Conservation (phyloP, 2,329 filamentous ascomycete species). For the Sarocladiaceae sp. region DNA sequence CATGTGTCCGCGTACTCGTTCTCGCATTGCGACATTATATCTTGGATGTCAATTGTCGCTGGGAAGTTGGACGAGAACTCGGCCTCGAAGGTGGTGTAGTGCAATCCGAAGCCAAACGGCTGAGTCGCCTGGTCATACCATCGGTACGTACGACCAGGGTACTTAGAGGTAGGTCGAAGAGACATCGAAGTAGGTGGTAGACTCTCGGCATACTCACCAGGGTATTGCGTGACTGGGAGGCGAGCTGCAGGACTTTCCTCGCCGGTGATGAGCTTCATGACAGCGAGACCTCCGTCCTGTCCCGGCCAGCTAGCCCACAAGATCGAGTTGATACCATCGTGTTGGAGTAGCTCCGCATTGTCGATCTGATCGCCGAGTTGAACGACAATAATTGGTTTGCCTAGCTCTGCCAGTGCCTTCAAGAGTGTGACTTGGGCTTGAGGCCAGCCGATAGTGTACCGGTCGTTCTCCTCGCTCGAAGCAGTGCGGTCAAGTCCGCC, state of each 20-base stretch:
- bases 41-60: conserved; percentile 24
- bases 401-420: conserved; percentile 26
- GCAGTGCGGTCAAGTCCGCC: conserved; percentile 50
- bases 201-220: conserved; percentile 42
- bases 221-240: conserved; percentile 52
- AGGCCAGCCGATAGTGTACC: conserved; percentile 46
- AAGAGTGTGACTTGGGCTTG: conserved; percentile 47
- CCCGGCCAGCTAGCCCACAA: conserved; percentile 58
- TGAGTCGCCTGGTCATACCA: conserved; percentile 51
- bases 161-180: conserved; percentile 40
- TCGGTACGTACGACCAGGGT: conserved; percentile 53
- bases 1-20: conserved; percentile 35
- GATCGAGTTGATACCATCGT: conserved; percentile 44
- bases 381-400: conserved; percentile 47
- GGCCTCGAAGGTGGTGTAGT: conserved; percentile 50
- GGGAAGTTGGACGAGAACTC: neutral
- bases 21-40: conserved; percentile 29
- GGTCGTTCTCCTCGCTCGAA: conserved; percentile 49
- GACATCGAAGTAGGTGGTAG: conserved; percentile 53
- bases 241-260: conserved; percentile 45
- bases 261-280: conserved; percentile 51
- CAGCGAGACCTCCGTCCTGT: conserved; percentile 52
- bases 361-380: conserved; percentile 52
- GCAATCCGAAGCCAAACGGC: conserved; percentile 51
- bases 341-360: conserved; percentile 40